Percentiles rank a stretch among this genome's conserved stretches.
phyloP scores from a whole-genome alignment of 192 early-diverging fungal species.

The Borealophlyctis nickersoniae region DNA sequence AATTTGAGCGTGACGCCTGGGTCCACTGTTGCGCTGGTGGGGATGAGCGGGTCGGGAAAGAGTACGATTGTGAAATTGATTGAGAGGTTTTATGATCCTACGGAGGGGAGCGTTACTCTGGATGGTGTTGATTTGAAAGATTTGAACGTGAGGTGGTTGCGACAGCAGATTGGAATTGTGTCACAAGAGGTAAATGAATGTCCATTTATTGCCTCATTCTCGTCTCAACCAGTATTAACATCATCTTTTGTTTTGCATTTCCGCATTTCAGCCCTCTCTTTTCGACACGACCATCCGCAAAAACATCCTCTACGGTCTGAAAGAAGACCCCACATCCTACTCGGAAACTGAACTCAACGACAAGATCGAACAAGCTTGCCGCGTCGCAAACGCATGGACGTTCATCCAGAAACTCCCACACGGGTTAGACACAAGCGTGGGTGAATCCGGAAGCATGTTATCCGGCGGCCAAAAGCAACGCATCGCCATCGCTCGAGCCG shows the following conservation, averaged over 20 bases:
- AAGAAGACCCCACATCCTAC: slow-evolving; percentile 63
- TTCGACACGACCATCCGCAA: slow-evolving; percentile 77
- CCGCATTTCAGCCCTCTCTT: slow-evolving; percentile 56
- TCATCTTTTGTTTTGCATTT: no score
- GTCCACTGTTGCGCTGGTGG: slow-evolving; percentile 80
- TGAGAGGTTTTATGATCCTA: slow-evolving; percentile 47
- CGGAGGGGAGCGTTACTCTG: slow-evolving; percentile 56
- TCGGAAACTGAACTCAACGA: slow-evolving; percentile 38
- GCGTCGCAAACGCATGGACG: slow-evolving; percentile 69
- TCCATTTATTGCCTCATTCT: neutral
- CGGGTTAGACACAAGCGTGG: slow-evolving; percentile 78
- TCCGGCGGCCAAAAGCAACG: slow-evolving; percentile 92
- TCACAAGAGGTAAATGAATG: slow-evolving; percentile 60
- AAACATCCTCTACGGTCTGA: slow-evolving; percentile 70
- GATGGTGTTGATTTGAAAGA: slow-evolving; percentile 61
- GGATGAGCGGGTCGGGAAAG: slow-evolving; percentile 74
- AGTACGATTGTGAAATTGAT: slow-evolving; percentile 61
- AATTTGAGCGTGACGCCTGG: slow-evolving; percentile 65
- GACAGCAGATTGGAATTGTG: slow-evolving; percentile 86
- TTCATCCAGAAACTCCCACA: slow-evolving; percentile 83
- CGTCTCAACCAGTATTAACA: neutral
- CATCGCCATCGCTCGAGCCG: slow-evolving; percentile 89
- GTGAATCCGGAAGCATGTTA: slow-evolving; percentile 64
- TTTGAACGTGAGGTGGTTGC: slow-evolving; percentile 75
- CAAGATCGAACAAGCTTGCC: slow-evolving; percentile 42